A percentile compares a stretch with the other conserved stretches of the same genome.
Evolutionary conservation across 768 basidiomycete species (phyloP).

Genomic region (Boletus pseudopeckii): DNA sequence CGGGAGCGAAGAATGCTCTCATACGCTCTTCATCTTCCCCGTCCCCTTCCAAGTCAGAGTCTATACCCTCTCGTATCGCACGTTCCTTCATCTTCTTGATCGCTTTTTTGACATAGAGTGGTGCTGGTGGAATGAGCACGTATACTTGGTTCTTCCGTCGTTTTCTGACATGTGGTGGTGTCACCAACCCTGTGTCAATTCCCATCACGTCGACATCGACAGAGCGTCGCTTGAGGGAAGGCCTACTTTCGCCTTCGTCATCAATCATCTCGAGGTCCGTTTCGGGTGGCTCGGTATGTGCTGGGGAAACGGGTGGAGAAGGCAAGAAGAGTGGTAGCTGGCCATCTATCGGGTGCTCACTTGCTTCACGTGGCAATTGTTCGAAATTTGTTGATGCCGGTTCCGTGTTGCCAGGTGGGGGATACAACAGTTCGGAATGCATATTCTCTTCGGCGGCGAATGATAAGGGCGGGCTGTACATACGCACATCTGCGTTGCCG

Average conservation of each 20-base stretch:
- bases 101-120: slow-evolving; percentile 20
- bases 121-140: slow-evolving; percentile 28
- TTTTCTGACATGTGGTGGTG: slow-evolving; percentile 16
- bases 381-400: slow-evolving; percentile 5
- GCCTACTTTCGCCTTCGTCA: slow-evolving; percentile 1
- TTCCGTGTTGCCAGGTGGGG: slow-evolving; percentile 1
- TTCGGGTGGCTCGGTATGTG: slow-evolving; percentile 18
- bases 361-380: slow-evolving; percentile 12
- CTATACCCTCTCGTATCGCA: slow-evolving; percentile 13
- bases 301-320: slow-evolving; percentile 39
- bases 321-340: slow-evolving; percentile 48
- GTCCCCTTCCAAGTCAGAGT: slow-evolving; percentile 15
- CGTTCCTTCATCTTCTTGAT: slow-evolving; percentile 18
- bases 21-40: slow-evolving; percentile 30
- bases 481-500: slow-evolving; percentile 18
- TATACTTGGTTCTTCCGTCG: slow-evolving; percentile 26
- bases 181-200: neutral
- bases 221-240: slow-evolving; percentile 22
- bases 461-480: slow-evolving; percentile 18
- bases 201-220: slow-evolving; percentile 13
- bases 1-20: slow-evolving; percentile 23
- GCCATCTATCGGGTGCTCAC: slow-evolving; percentile 8
- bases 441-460: slow-evolving; percentile 8
- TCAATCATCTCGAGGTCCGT: slow-evolving; percentile 18
- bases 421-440: slow-evolving; percentile 8